Evolutionary conservation across 2,329 filamentous ascomycete genomes (phyloP).

Genomic region (Pestalotiopsis sp.): DNA sequence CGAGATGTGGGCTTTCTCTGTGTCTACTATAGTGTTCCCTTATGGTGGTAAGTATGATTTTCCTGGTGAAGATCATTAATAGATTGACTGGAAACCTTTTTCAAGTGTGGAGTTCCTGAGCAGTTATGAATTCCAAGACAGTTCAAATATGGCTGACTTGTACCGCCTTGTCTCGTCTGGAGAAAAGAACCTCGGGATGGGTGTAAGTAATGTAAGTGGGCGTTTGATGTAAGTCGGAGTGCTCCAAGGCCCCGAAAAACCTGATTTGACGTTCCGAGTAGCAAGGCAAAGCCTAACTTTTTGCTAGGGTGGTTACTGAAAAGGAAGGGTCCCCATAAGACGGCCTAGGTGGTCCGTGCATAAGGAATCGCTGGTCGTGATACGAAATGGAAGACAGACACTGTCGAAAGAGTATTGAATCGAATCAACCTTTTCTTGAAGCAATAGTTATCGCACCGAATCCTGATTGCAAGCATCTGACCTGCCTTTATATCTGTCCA

Average conservation of each 20-base stretch:
- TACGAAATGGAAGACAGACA: background rate
- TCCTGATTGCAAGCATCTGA: background rate
- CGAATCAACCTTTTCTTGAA: background rate
- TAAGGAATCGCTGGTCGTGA: background rate
- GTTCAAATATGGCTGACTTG: background rate
- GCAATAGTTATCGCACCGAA: background rate
- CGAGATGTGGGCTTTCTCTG: background rate
- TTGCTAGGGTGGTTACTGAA: background rate
- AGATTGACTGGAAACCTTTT: background rate
- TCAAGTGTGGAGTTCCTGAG: background rate
- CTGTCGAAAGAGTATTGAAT: background rate
- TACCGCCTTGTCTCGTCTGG: background rate
- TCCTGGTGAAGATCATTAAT: background rate
- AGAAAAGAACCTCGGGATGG: background rate
- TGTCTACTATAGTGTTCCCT: background rate
- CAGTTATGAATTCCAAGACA: background rate
- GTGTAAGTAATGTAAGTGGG: background rate
- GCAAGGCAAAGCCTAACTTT: background rate
- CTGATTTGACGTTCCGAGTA: background rate
- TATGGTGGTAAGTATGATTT: background rate
- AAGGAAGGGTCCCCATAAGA: background rate
- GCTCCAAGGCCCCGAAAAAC: background rate
- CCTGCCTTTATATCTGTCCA: background rate
- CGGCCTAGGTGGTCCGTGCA: background rate
- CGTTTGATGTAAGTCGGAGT: conserved; percentile 8